Base-by-base conservation (phyloP, 176 grass and related monocot genomes). In the Zea luxurians region DNA sequence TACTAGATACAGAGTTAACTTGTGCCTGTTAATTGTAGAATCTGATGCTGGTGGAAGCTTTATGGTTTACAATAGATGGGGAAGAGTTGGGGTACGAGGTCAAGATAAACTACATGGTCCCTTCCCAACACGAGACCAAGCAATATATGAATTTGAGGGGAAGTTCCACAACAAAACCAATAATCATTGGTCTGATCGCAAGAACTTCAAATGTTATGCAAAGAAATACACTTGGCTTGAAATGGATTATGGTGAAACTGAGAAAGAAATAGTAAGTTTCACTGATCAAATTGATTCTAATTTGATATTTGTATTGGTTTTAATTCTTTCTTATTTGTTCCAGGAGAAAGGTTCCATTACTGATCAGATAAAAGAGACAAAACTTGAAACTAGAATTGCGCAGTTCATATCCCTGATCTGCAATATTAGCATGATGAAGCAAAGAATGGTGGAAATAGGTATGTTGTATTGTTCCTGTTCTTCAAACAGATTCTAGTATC, bases 391-490 rank as follows among this genome's bases (percentile, higher is more conserved):
- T 49, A 75, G 76, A 70, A 88, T 88, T 83, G 87, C 91, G 15
- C 77, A 90, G 34, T 97, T 97, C 87, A 86, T 97, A 71, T 97
- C 94, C 20, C 67, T 97, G 65, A 90, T 97, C 46, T 97, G 89
- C 77, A 92, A 90, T 84, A 87, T 97, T 63, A 88, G 76, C 83
- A 97, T 97, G 94, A 94, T 97, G 94, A 97, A 88, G 77, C 94
- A 97, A 52, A 91, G 94, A 90, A 97, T 97, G 94, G 83, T 92
- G 82, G 94, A 97, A 90, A 97, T 97, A 82, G 94, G 94, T 92
- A 92, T 88, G 57, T 78, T 81, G 50, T 37, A 41, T 47, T 47
- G 34, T 69, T 58, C 3, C 35, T 61, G 18, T 79, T 20, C 47
- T 63, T 61, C 61, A 6, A 68, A 59, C 58, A 74, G 64, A 42